Evolutionary conservation across 164 flowering plant species (phyloP).

Genomic region (Umbellularia californica): DNA sequence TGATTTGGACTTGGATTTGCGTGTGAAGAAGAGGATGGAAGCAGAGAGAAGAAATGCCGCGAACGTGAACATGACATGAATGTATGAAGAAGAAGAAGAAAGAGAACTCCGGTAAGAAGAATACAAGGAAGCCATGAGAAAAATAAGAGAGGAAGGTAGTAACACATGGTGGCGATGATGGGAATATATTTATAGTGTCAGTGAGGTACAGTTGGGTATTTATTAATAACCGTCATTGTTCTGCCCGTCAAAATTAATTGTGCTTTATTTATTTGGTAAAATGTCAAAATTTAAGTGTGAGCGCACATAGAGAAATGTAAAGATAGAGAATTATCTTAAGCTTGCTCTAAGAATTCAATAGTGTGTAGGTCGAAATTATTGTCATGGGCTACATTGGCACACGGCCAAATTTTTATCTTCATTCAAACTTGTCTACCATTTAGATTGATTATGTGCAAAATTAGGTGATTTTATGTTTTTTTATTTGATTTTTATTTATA

Average conservation of each 20-base stretch:
- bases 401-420: no score
- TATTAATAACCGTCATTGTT: neutral
- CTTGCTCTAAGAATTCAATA: no score
- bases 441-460: no score
- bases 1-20: slow-evolving; percentile 23
- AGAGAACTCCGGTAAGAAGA: neutral
- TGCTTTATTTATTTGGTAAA: neutral
- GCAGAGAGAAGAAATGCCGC: slow-evolving; percentile 30
- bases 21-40: slow-evolving; percentile 28
- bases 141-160: neutral
- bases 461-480: no score
- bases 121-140: slow-evolving; percentile 1
- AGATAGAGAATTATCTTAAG: no score
- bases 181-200: neutral
- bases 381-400: no score
- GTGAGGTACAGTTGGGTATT: neutral
- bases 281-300: no score
- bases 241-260: neutral
- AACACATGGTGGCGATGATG: neutral
- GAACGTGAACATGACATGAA: slow-evolving; percentile 32
- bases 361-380: no score
- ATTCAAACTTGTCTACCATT: no score
- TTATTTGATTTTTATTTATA: no score
- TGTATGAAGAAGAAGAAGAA: neutral
- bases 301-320: no score